Conservation (phyloP, 2,329 filamentous ascomycete genomes). For the Elsinoe ampelina region DNA sequence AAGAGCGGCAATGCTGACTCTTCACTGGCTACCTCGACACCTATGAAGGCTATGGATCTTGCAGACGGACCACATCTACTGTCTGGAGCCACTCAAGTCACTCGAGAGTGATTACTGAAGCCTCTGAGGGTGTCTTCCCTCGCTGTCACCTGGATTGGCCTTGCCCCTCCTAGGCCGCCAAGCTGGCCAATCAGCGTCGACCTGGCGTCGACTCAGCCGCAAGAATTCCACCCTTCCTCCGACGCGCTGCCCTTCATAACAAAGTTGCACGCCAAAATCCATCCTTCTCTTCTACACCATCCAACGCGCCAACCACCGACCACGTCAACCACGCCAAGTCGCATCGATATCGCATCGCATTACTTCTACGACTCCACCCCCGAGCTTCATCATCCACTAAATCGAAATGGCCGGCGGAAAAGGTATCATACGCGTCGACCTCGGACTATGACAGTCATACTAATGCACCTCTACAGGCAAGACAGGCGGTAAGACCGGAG, state of each 20-base stretch:
- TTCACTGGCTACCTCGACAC: too few species aligned
- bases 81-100: too few species aligned
- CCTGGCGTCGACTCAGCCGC: not conserved
- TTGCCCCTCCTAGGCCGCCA: not conserved
- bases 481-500: conserved; percentile 78
- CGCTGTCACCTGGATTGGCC: not conserved
- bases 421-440: conserved; percentile 62
- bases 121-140: not conserved
- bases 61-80: too few species aligned
- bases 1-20: too few species aligned
- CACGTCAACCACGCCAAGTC: conserved; percentile 13
- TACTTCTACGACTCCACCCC: not conserved
- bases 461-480: conserved; percentile 36
- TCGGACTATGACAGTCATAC: conserved; percentile 18
- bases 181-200: not conserved
- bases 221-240: not conserved
- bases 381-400: conserved; percentile 11
- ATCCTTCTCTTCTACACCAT: conserved; percentile 11
- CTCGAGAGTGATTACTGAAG: too few species aligned
- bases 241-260: conserved; percentile 9
- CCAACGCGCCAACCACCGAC: conserved; percentile 4
- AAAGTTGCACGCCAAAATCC: conserved; percentile 8
- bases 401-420: conserved; percentile 70
- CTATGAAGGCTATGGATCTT: not conserved
- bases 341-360: conserved; percentile 14